Conservation (phyloP, 176 grass and related monocot species). For the Pontederia paniculata region DNA sequence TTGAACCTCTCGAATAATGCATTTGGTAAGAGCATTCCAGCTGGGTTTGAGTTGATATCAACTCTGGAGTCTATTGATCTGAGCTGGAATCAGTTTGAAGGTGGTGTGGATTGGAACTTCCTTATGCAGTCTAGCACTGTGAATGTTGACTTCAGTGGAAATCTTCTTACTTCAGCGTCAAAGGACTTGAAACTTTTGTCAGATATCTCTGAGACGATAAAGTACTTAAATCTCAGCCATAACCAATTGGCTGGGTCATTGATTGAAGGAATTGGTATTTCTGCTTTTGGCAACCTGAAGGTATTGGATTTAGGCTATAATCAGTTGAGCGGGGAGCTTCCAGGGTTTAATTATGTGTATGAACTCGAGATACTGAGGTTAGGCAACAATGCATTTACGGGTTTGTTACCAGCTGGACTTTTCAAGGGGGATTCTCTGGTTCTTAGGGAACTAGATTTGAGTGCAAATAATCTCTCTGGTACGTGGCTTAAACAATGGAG, state of each 20-base stretch:
- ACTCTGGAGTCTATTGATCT: slow-evolving; percentile 72
- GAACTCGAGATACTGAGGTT: slow-evolving; percentile 89
- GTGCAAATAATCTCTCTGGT: slow-evolving; percentile 93
- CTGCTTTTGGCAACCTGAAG: slow-evolving; percentile 88
- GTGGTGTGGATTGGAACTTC: slow-evolving; percentile 89
- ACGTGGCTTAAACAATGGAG: background rate
- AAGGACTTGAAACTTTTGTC: slow-evolving; percentile 85
- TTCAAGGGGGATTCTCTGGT: slow-evolving; percentile 94
- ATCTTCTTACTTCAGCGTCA: slow-evolving; percentile 62
- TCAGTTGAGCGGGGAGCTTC: slow-evolving; percentile 69
- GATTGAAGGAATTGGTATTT: slow-evolving; percentile 78
- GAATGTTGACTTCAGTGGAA: slow-evolving; percentile 83
- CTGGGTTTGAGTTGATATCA: slow-evolving; percentile 48
- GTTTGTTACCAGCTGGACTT: slow-evolving; percentile 80
- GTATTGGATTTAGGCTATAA: slow-evolving; percentile 94
- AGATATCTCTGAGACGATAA: slow-evolving; percentile 74
- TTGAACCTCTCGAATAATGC: slow-evolving; percentile 73
- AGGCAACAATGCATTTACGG: slow-evolving; percentile 71
- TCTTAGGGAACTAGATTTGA: slow-evolving; percentile 74
- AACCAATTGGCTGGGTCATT: slow-evolving; percentile 70
- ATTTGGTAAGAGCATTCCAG: slow-evolving; percentile 66
- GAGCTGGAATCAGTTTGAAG: slow-evolving; percentile 79
- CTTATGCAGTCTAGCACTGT: slow-evolving; percentile 56
- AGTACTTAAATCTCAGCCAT: slow-evolving; percentile 78
- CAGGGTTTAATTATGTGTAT: slow-evolving; percentile 99